These are phyloP conservation scores for Calamus simplicifolius DNA, from an alignment of 176 grass and related monocot species.

Conservation along the genomic window DNA sequence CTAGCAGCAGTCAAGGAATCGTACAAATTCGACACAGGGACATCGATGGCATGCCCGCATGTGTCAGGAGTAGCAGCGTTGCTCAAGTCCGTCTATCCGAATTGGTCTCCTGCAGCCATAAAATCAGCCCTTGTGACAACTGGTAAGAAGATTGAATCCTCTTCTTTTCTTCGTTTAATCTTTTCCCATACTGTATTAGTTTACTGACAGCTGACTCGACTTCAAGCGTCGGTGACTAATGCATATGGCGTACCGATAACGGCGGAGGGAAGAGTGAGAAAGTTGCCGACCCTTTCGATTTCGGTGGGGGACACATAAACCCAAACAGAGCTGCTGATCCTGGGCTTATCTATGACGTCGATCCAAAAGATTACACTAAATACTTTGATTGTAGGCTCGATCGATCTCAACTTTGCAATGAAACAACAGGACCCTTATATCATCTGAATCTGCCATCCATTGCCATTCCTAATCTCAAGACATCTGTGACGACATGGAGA, in stretches of 20 bases:
- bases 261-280: slow-evolving; percentile 32
- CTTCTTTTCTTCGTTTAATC: neutral
- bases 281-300: slow-evolving; percentile 56
- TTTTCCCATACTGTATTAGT: no score
- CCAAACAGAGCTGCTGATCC: slow-evolving; percentile 34
- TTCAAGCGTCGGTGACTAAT: slow-evolving; percentile 34
- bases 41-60: slow-evolving; percentile 61
- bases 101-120: slow-evolving; percentile 54
- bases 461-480: slow-evolving; percentile 46
- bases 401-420: slow-evolving; percentile 2
- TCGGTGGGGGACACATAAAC: slow-evolving; percentile 47
- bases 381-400: slow-evolving; percentile 28
- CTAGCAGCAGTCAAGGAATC: slow-evolving; percentile 18
- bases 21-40: slow-evolving; percentile 30
- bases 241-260: slow-evolving; percentile 25
- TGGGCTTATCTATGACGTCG: slow-evolving; percentile 46
- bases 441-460: slow-evolving; percentile 50
- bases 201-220: neutral
- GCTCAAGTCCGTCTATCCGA: slow-evolving; percentile 53
- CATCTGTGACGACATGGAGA: slow-evolving; percentile 7
- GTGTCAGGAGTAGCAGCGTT: slow-evolving; percentile 39
- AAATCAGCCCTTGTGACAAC: slow-evolving; percentile 60
- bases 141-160: slow-evolving; percentile 10
- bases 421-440: neutral
- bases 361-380: slow-evolving; percentile 36